Base-by-base conservation (phyloP, 2,329 filamentous ascomycete species). In the Fusarium sp. region DNA sequence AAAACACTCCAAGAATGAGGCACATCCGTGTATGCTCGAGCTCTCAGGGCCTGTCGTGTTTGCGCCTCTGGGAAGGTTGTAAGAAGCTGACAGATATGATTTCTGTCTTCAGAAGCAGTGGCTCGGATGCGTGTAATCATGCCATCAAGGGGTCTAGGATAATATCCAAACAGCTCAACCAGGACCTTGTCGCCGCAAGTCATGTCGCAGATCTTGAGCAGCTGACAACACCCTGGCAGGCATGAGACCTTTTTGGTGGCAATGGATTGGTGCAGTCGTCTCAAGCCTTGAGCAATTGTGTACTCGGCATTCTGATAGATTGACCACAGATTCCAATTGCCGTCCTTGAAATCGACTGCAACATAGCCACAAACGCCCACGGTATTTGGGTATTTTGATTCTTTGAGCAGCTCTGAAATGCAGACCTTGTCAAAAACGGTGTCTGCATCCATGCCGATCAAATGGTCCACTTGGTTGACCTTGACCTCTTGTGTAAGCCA, bases 321-420 rank as follows among this genome's bases (percentile, higher is more conserved):
- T 20, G 72, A 74, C 76, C 76, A 78, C 15, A 76, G 49, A 57
- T 78, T 78, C 75, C 75, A 78, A 57, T 69, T 74, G 42, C 71
- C 69, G 12, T 63, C 69, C 22, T 66, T 69, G 47, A 78, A 78
- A 61, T 78, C 75, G 15, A 78, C 76, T 3, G 76, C 74, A n/a
- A 85, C 82, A 39, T 82, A 82, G 14, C 84, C 83, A 54, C 83
- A 85, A 11, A 85, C 83, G 8, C 82, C 84, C n/a, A 84, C 80
- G 2, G 82, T 83, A 41, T 80, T 77, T 17, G 82, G 79, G 75
- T 68, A 81, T 76, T 75, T 84, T 66, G 74, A 75, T 57, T 78
- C 75, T 28, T 79, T 78, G 39, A 84, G 64, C 31, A 85, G 78
- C 59, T 84, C 77, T 7, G 75, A 79, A 70, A 85, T 79, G 62